Evolutionary conservation across 164 flowering plant genomes (phyloP), one percentile per base, ranked within the genome.

Genomic region (Chimonanthus praecox): DNA sequence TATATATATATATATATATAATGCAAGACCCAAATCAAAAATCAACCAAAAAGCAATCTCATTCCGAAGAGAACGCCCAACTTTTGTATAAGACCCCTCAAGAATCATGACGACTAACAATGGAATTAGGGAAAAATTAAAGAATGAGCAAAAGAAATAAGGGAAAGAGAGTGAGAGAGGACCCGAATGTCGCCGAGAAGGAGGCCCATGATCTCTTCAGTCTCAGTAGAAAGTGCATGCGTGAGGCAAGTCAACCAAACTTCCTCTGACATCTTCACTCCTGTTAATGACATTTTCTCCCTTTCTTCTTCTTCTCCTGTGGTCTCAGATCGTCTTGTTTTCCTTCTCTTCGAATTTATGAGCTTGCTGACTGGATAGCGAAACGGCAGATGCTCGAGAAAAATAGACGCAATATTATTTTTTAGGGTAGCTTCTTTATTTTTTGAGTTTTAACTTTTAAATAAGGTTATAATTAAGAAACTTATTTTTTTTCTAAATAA

Each of bases 201-300:
- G 72, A 94, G 97, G 49, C 98, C 99, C 98, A 96, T 92, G 86
- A 92, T 92, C 85, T 96, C 97, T 77, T 94, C 98, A 4, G 92
- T 94, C 82, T 94, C 95, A 0, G 98, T 95, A 46, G 97, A 89
- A 85, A 93, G 83, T 77, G 98, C 92, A 67, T 93, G 99, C 49
- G 97, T 92, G 49, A 90, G 82, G 73, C 99, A 95, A 2, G 97
- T 93, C 60, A 90, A 75, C 97, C 97, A 93, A 4, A 93, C 99
- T 8, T 93, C 99, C 75, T 95, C 99, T 4, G 94, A 86, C 94
- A 95, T 92, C 71, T 86, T 95, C 81, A 90, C 98, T 47, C 83
- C 67, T 47, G 93, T 90, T 21, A 95, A 76, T 8, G 78, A 76
- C 78, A 76, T 72, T 58, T 71, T 64, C 68, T 45, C 18, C 68